A percentile compares a stretch with the other conserved stretches of the same genome.
phyloP scores from a whole-genome alignment of 1,284 basidiomycete species.

The Boletus smithii region DNA sequence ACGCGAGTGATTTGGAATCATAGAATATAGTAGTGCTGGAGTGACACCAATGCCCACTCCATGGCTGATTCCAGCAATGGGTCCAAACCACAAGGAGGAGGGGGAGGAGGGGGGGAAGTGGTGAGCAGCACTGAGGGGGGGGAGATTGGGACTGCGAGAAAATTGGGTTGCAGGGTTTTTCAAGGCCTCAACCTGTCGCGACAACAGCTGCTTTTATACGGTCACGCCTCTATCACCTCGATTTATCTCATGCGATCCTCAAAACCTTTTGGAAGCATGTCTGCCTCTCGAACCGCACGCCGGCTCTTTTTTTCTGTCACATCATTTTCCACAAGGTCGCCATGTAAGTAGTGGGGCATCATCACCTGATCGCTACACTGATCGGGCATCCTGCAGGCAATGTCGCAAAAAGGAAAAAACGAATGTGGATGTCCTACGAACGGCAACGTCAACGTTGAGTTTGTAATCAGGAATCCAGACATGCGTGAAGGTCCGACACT shows the following conservation, averaged over 20 bases:
- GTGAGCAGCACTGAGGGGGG: neutral
- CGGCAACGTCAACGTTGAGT: slow-evolving; percentile 22
- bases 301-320: slow-evolving; percentile 20
- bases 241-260: slow-evolving; percentile 12
- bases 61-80: slow-evolving; percentile 8
- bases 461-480: too few species aligned
- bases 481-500: slow-evolving; percentile 18
- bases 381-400: slow-evolving; percentile 24
- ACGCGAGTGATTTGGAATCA: slow-evolving; percentile 32
- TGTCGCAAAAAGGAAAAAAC: slow-evolving; percentile 21
- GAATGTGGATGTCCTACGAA: slow-evolving; percentile 9
- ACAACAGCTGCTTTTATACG: slow-evolving; percentile 25
- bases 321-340: slow-evolving; percentile 16
- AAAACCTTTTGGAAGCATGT: slow-evolving; percentile 10
- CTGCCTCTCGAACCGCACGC: slow-evolving; percentile 7
- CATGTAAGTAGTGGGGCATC: slow-evolving; percentile 9
- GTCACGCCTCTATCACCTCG: neutral
- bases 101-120: neutral
- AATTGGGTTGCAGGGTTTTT: slow-evolving; percentile 6
- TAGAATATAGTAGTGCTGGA: slow-evolving; percentile 29
- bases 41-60: slow-evolving; percentile 30
- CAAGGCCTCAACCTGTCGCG: neutral
- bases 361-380: slow-evolving; percentile 23
- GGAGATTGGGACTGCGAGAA: slow-evolving; percentile 20
- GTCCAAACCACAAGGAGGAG: slow-evolving; percentile 1